These are phyloP conservation scores for Yarrowia porcina DNA, from an alignment of 805 yeast species.

Conservation along the genomic window DNA sequence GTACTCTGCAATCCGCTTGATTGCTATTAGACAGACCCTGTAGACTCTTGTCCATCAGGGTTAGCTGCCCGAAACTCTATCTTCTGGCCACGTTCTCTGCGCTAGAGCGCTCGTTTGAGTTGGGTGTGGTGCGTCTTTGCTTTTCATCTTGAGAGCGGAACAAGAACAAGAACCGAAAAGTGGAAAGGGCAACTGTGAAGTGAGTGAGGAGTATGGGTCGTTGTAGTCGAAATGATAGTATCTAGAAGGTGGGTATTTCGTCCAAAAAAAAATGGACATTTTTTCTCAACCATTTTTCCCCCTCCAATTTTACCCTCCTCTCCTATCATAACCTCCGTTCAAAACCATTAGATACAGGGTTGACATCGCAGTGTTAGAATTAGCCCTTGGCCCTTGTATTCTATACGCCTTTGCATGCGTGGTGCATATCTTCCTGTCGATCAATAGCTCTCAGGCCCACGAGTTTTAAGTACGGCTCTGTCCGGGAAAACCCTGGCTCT, in stretches of 20 bases:
- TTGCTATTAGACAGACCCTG: no score
- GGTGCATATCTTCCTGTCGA: conserved; percentile 20
- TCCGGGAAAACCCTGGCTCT: neutral
- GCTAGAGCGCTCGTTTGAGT: neutral
- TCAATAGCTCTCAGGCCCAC: neutral
- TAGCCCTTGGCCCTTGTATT: conserved; percentile 13
- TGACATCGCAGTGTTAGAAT: conserved; percentile 1
- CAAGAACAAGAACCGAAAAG: neutral
- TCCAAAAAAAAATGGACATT: no score
- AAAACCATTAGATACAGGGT: conserved; percentile 17
- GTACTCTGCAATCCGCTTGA: no score
- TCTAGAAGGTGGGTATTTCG: no score
- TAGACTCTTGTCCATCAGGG: conserved; percentile 17
- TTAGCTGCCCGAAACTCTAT: conserved; percentile 19
- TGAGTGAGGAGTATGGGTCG: no score
- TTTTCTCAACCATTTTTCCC: no score
- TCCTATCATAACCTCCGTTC: no score
- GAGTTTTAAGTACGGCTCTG: conserved; percentile 21
- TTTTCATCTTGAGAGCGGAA: neutral
- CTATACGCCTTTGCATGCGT: conserved; percentile 18
- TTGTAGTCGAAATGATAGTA: no score
- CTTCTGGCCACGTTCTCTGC: conserved; percentile 1
- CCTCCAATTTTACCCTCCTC: no score
- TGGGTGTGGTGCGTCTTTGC: neutral
- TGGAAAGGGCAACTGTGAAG: no score